Percentiles rank a stretch among this genome's conserved stretches.
These are phyloP conservation scores for Coemansia pectinata DNA, from an alignment of 192 early-diverging fungal genomes.

Conservation along the genomic window DNA sequence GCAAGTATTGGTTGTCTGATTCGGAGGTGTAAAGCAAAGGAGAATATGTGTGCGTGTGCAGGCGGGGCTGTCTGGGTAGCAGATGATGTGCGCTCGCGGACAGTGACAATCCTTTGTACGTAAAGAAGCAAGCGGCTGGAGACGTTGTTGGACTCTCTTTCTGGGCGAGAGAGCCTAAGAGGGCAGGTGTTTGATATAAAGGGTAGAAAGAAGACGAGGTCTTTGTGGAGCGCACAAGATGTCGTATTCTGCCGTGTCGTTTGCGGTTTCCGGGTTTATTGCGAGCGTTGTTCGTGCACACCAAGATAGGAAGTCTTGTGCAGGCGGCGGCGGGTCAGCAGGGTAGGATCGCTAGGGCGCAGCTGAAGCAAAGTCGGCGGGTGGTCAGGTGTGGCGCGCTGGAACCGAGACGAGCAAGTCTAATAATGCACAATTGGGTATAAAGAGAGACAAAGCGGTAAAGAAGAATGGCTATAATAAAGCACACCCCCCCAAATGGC, in stretches of 20 bases:
- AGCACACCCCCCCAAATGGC: background rate
- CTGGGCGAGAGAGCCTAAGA: background rate
- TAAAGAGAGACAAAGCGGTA: slow-evolving; percentile 2
- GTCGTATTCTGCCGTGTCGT: slow-evolving; percentile 6
- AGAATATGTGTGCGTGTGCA: background rate
- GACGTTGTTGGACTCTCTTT: slow-evolving; percentile 16
- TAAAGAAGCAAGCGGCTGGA: background rate
- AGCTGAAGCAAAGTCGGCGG: background rate
- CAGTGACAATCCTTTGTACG: background rate
- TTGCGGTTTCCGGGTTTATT: slow-evolving; percentile 1
- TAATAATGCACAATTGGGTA: slow-evolving; percentile 31
- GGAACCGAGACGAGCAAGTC: slow-evolving; percentile 8
- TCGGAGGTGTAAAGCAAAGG: background rate
- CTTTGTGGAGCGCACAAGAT: slow-evolving; percentile 23
- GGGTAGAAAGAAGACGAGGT: slow-evolving; percentile 16
- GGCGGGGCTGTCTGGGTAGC: background rate
- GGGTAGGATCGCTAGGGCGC: slow-evolving; percentile 7
- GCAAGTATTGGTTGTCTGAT: background rate
- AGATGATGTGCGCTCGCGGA: background rate
- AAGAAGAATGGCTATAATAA: slow-evolving; percentile 1
- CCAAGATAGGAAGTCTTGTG: slow-evolving; percentile 7
- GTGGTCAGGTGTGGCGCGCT: slow-evolving; percentile 13
- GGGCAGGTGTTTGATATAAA: background rate
- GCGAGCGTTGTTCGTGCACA: slow-evolving; percentile 1
- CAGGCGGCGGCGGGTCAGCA: slow-evolving; percentile 3